Base-by-base conservation (phyloP, 345 rosid genomes). In the Rubroshorea leprosula region DNA sequence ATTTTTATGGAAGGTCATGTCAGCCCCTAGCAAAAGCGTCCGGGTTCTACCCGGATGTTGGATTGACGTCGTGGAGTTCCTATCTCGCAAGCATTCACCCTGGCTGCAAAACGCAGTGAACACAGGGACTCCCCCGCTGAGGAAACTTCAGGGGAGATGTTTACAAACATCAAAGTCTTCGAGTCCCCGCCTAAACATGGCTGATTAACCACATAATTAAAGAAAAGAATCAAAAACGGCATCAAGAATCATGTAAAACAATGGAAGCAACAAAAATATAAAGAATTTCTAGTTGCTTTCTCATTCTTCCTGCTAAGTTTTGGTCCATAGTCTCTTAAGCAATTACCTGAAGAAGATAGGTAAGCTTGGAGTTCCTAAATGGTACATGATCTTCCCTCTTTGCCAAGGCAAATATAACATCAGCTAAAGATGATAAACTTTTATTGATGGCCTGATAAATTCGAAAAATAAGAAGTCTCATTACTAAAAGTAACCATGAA, bases 171-270 rank as follows among this genome's bases (percentile, higher is more conserved):
- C 35, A 93, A 68, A 0, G 96, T 82, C 76, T 93, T 93, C 0
- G 99, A 83, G 59, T 93, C 99, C 23, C 99, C 99, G 0, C 99
- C 97, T 26, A 93, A 76, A 70, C 99, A 93, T 41, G 99, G 99
- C 99, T 93, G 87, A 20, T 69, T 20, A 13, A 63, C 53, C 64
- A 68, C 19, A 51, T 27, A 51, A 64, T 46, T 6, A 48, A 47
- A 62, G 39, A 66, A 50, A 3, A 68, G 31, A 8, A 27, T 67
- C 35, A 71, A 70, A 50, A n/a, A 43, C 25, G 17, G 24, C 6
- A 20, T 6, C 39, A 23, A 44, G 62, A 35, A 59, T 18, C 27
- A 35, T 6, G 31, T 35, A 35, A 8, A 27, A 27, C 31, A 27
- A 3, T 35, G 12, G 6, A 35, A n/a, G n/a, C n/a, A n/a, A n/a